Base-by-base conservation (phyloP, 1,139 yeast species). In the Wickerhamomyces sp. region DNA sequence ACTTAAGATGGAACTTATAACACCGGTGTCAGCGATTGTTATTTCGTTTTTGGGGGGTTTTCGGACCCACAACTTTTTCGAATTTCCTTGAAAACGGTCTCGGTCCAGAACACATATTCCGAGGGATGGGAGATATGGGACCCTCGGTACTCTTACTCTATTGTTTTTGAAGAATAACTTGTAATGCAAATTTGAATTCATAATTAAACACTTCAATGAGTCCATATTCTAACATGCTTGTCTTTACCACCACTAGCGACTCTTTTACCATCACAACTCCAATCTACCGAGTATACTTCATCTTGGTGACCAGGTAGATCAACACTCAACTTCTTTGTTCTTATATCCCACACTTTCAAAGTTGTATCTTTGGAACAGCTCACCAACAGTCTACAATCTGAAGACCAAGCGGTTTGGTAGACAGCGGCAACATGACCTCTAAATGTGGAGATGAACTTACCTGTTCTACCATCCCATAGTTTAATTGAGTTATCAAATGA, bases 351-450 rank as follows among this genome's bases (percentile, higher is more conserved):
- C 2, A 91, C 95, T 61, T 91, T 91, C 54, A 93, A 71, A 0
- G 99, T 93, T 3, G 98, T 89, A 58, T 91, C 99, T 58, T 91
- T 91, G 16, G 96, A 88, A 55, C 95, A 85, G 54, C 95, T 83
- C 7, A 89, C 98, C 39, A 91, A 66, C 31, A 91, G 66, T 45
- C 98, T 69, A 57, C 91, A 85, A 57, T 91, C 99, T 2, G 96
- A 82, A 4, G 96, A 87, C 99, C 99, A 91, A 0, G 97, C 88
- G n/a, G 95, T 88, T 62, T 89, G 97, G 57, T 91, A 91, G 1
- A 91, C 98, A 4, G 97, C 88, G 0, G 97, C 96, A 40, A 91
- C 99, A 57, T 91, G 98, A 4, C 98, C 98, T 46, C 98, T 70
- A 52, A 93, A 77, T 0, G 97, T 88, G 6, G 95, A 78, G 28